phyloP scores from a whole-genome alignment of 768 basidiomycete genomes.

The Mycena metata region DNA sequence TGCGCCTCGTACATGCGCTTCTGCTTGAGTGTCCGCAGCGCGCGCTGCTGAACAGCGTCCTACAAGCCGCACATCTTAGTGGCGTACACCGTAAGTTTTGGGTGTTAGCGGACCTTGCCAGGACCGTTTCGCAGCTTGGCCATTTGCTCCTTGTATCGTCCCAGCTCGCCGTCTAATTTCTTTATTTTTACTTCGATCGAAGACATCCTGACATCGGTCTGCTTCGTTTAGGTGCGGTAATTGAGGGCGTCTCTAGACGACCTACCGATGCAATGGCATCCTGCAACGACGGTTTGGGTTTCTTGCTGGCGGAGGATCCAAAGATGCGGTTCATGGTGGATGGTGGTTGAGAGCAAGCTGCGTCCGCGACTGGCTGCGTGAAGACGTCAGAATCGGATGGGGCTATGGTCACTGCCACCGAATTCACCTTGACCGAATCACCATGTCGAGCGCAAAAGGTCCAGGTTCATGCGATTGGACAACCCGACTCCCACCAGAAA shows the following conservation, averaged over 20 bases:
- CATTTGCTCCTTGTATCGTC: constrained; percentile 96
- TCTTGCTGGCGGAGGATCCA: constrained; percentile 79
- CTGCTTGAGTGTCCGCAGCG: constrained; percentile 92
- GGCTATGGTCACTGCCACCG: too few relatives aligned
- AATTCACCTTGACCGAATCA: background rate
- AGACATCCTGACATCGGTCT: constrained; percentile 91
- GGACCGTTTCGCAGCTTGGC: constrained; percentile 92
- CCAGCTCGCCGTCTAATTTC: constrained; percentile 95
- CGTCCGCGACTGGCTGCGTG: background rate
- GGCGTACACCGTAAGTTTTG: background rate
- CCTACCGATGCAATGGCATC: constrained; percentile 94
- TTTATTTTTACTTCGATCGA: constrained; percentile 96
- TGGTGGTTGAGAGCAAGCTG: background rate
- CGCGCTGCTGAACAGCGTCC: constrained; percentile 95
- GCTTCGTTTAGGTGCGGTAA: constrained; percentile 20
- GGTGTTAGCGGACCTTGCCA: constrained; percentile 77
- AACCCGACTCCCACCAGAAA: background rate
- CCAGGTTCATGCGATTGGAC: background rate
- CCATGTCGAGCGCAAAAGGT: too few relatives aligned
- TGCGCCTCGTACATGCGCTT: constrained; percentile 97
- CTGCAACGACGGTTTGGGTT: constrained; percentile 86
- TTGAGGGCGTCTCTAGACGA: constrained; percentile 23
- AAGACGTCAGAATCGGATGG: too few relatives aligned
- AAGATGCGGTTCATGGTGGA: constrained; percentile 86
- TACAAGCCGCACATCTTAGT: constrained; percentile 47